These are phyloP conservation scores for Globisporangium splendens DNA, from an alignment of 352 stramenopile genomes.

Conservation along the genomic window DNA sequence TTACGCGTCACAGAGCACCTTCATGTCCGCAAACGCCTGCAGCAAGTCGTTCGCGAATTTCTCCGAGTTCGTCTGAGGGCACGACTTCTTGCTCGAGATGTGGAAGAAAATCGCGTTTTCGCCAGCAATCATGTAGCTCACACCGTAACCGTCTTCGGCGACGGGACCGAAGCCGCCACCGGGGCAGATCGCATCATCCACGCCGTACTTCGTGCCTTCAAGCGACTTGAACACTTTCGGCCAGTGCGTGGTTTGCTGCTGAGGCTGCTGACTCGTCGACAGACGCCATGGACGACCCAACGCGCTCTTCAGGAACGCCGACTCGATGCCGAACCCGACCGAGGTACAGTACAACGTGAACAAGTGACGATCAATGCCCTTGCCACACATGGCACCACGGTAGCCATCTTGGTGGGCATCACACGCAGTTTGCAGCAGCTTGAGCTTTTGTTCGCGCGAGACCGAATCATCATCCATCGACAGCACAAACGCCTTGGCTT, in stretches of 20 bases:
- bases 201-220: conserved; percentile 43
- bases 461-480: conserved; percentile 72
- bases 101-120: conserved; percentile 90
- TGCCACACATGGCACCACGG: conserved; percentile 83
- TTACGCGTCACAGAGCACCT: conserved; percentile 29
- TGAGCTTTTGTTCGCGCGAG: conserved; percentile 72
- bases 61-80: conserved; percentile 66
- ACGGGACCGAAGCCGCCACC: conserved; percentile 89
- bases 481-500: conserved; percentile 89
- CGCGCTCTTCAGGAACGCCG: conserved; percentile 85
- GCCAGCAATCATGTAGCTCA: conserved; percentile 90
- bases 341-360: conserved; percentile 93
- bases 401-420: conserved; percentile 91
- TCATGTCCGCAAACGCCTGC: conserved; percentile 81
- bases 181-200: conserved; percentile 63
- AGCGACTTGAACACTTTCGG: conserved; percentile 64
- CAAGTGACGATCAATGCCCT: conserved; percentile 94
- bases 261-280: conserved; percentile 88
- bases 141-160: conserved; percentile 87
- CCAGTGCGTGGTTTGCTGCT: conserved; percentile 87
- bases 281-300: conserved; percentile 82
- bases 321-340: conserved; percentile 83
- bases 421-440: conserved; percentile 86
- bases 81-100: conserved; percentile 87
- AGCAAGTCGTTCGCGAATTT: conserved; percentile 78